These are phyloP conservation scores for Mucor racemosus DNA, from an alignment of 371 early-diverging fungal species.

Conservation along the genomic window DNA sequence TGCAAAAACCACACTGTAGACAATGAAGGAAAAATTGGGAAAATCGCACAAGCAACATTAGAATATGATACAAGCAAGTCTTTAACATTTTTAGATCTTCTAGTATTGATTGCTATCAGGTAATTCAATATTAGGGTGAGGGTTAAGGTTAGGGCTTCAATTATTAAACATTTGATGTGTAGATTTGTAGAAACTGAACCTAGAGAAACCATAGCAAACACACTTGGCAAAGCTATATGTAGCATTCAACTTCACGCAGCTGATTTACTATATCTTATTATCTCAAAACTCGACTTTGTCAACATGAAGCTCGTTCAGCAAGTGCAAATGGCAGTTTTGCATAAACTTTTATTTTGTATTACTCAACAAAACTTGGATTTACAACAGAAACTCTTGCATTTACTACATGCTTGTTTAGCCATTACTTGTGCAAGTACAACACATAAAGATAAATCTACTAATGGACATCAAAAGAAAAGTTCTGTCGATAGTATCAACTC, in stretches of 20 bases:
- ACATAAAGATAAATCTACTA: slow-evolving; percentile 14
- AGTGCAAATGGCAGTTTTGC: slow-evolving; percentile 62
- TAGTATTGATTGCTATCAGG: slow-evolving; percentile 25
- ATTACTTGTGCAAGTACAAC: slow-evolving; percentile 44
- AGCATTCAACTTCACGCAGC: slow-evolving; percentile 67
- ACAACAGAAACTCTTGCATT: slow-evolving; percentile 74
- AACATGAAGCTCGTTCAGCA: slow-evolving; percentile 55
- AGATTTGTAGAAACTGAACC: slow-evolving; percentile 53
- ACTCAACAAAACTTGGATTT: slow-evolving; percentile 58
- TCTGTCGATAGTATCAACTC: slow-evolving; percentile 18
- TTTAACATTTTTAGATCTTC: slow-evolving; percentile 20
- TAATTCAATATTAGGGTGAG: not conserved
- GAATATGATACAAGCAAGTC: slow-evolving; percentile 12
- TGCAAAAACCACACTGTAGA: slow-evolving; percentile 40
- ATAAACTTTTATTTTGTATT: slow-evolving; percentile 70
- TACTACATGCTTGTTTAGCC: slow-evolving; percentile 65
- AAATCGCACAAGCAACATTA: slow-evolving; percentile 25
- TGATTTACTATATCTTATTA: slow-evolving; percentile 64
- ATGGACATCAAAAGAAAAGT: slow-evolving; percentile 10
- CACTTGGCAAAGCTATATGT: slow-evolving; percentile 37
- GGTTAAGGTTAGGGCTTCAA: not conserved
- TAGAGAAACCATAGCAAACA: slow-evolving; percentile 20
- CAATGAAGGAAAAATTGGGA: slow-evolving; percentile 24
- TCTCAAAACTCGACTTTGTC: slow-evolving; percentile 61
- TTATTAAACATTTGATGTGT: not conserved